Evolutionary conservation across 148 eudicot species (phyloP).

Genomic region (Spergularia bocconei): DNA sequence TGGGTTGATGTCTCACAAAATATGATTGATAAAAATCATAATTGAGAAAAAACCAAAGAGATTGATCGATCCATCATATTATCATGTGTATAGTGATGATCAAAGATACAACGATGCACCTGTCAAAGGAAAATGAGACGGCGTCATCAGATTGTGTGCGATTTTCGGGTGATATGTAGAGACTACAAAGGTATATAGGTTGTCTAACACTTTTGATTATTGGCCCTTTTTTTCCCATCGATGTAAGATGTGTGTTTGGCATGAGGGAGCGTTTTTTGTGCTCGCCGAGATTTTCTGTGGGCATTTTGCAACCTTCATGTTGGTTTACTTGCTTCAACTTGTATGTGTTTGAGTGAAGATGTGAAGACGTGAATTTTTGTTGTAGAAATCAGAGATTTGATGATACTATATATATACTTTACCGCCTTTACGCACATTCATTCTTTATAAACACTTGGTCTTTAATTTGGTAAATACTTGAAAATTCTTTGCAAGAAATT

Average conservation of each 20-base stretch:
- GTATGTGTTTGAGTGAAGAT: constrained; percentile 4
- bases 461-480: too few species aligned
- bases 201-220: neutral
- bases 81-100: too few species aligned
- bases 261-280: constrained; percentile 2
- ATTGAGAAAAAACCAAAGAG: too few species aligned
- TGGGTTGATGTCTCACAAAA: constrained; percentile 44
- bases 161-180: neutral
- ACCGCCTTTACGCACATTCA: neutral
- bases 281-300: neutral
- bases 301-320: neutral
- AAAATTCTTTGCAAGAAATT: too few species aligned
- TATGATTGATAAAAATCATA: constrained; percentile 15
- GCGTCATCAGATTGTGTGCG: neutral
- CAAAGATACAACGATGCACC: neutral
- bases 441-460: too few species aligned
- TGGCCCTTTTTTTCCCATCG: neutral
- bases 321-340: neutral
- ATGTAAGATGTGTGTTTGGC: neutral
- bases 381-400: neutral
- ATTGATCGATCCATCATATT: too few species aligned
- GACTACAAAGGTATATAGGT: neutral
- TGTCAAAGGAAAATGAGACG: neutral
- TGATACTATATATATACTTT: neutral
- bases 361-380: constrained; percentile 20